phyloP scores from a whole-genome alignment of 495 filamentous ascomycete species.

The Penicillium salamii region DNA sequence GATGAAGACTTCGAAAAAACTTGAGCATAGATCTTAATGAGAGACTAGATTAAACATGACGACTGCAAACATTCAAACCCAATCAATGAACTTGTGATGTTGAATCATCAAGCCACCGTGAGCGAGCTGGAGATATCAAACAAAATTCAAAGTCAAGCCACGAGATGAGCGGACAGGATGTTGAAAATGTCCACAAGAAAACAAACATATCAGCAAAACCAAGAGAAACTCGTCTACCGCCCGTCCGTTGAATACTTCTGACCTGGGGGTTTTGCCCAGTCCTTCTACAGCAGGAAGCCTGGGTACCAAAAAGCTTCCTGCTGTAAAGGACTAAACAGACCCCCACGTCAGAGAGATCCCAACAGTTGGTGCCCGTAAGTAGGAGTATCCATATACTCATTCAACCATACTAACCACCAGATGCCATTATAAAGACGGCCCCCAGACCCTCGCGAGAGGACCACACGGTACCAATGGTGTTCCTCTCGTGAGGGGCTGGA shows the following conservation, averaged over 20 bases:
- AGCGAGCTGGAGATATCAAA: neutral
- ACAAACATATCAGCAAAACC: too few relatives aligned
- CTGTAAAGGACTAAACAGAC: neutral
- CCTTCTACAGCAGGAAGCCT: constrained; percentile 1
- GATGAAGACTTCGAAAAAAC: too few relatives aligned
- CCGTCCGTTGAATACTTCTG: neutral
- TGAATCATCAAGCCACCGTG: constrained; percentile 2
- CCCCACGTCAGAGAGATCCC: neutral
- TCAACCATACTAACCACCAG: neutral
- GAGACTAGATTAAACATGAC: neutral
- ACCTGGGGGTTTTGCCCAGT: neutral
- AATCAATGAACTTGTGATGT: neutral
- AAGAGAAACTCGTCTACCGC: neutral
- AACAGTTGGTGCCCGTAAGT: neutral
- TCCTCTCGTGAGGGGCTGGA: neutral
- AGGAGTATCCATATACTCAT: neutral
- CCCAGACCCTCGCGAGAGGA: neutral
- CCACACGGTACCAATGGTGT: neutral
- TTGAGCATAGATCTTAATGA: too few relatives aligned
- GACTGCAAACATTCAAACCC: neutral
- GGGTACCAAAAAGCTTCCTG: neutral
- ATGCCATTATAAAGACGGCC: neutral
- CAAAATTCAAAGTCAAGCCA: constrained; percentile 4
- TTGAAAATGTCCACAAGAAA: constrained; percentile 6
- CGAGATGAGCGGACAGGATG: neutral